Evolutionary conservation across 73 alveolate species (phyloP), one percentile per base, ranked within the genome.

Genomic region (Paraurostyla sp.): DNA sequence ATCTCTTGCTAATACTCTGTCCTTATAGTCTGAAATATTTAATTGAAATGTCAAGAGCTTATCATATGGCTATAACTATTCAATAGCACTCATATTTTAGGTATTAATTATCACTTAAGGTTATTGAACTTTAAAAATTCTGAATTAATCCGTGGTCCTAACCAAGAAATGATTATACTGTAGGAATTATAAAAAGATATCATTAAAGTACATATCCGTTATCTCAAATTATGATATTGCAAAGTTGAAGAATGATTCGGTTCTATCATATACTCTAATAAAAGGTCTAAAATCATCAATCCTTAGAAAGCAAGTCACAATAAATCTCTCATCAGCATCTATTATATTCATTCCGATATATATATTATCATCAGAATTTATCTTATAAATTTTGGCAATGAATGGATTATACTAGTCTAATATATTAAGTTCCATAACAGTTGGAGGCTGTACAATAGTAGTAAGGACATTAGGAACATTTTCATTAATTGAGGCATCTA

Each of bases 81-180:
- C 82, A 32, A 25, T 3, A 16, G 1, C 9, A 32, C 16, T 6
- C 13, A 65, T 13, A 32, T 65, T 16, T 38, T 7, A 13, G 25
- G 82, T 65, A 38, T 65, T 65, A 13, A 65, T 65, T 6, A 35
- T 15, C 1, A 65, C 13, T 0, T 0, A 35, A 1, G 82, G 58
- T 15, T 2, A 33, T 65, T 65, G 25, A 30, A 65, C 41, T 16
- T 32, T 38, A 38, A 7, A 65, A 15, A 65, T 65, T 3, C 7
- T 65, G 1, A 65, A 38, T 6, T 33, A 13, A 11, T 65, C 56
- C 9, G 60, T 4, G 3, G 82, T 65, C 32, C 82, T 65, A 3
- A 65, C 32, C 3, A 65, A 32, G 25, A 65, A 65, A 22, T 65
- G 82, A 40, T 65, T 65, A 30, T 7, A 65, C 82, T 65, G 35